A percentile compares a stretch with the other conserved stretches of the same genome.
Conservation (phyloP, 106 monocot species). For the Gastrodia elata region DNA sequence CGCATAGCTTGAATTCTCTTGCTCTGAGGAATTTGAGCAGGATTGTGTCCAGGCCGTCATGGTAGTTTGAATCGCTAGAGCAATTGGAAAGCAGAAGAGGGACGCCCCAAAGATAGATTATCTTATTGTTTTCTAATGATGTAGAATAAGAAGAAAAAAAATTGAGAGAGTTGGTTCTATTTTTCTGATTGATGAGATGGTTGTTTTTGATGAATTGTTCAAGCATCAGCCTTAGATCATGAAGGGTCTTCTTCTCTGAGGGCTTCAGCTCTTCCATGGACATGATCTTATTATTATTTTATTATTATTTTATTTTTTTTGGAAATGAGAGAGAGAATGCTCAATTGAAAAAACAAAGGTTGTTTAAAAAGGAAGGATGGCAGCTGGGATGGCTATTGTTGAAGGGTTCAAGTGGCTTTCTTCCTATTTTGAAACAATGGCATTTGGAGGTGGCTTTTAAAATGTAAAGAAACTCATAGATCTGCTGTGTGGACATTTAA, state of each 20-base stretch:
- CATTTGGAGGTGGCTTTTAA: not conserved
- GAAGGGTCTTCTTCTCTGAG: constrained; percentile 39
- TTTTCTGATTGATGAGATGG: constrained; percentile 15
- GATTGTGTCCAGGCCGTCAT: constrained; percentile 35
- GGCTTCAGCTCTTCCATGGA: constrained; percentile 15
- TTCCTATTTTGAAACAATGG: not conserved
- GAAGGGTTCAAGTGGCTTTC: not conserved
- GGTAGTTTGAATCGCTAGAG: too few relatives aligned
- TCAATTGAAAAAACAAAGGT: not conserved
- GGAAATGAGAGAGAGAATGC: not conserved
- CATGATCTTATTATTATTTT: not conserved
- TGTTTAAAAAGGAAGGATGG: not conserved
- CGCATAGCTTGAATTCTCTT: constrained; percentile 32
- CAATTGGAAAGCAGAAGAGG: constrained; percentile 30
- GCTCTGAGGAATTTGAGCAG: constrained; percentile 66
- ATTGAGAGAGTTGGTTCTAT: not conserved
- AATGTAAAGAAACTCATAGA: too few relatives aligned
- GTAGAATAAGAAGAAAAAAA: not conserved
- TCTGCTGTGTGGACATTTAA: too few relatives aligned
- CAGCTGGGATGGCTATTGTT: not conserved
- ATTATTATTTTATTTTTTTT: not conserved
- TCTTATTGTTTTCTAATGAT: not conserved
- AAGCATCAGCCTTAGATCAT: constrained; percentile 31
- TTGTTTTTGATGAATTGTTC: constrained; percentile 31
- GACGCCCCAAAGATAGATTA: constrained; percentile 51